Evolutionary conservation across 306 rosid species (phyloP), one percentile per base, ranked within the genome.

Genomic region (Delonix regia): DNA sequence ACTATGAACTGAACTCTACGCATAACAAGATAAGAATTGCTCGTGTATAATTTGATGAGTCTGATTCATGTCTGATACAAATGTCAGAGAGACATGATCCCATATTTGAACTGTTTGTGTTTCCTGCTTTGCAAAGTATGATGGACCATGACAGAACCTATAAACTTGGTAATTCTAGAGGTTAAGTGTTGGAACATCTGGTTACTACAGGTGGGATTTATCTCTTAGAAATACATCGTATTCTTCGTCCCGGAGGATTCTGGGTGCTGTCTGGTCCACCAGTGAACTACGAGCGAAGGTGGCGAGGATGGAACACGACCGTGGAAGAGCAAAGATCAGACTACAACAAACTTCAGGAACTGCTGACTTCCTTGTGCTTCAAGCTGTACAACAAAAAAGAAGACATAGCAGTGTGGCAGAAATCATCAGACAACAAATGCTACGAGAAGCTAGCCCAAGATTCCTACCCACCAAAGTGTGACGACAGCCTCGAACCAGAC

Each of bases 181-280:
- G 38, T 34, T 34, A 34, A 34, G 4, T 38, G 9, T 38, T 38
- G 41, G 47, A 41, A 27, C 21, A 25, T 34, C 33, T 63, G 41
- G 12, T 14, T 64, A 69, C 82, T 64, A 69, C 82, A 96, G 99
- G 99, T 77, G 99, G 99, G 59, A 85, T 93, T 69, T 96, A 96
- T 89, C 94, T 96, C 9, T 84, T 79, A 19, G 99, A 96, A 87
- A 69, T 96, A 65, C 92, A 91, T 71, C 94, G 99, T 57, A 93
- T 96, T 52, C 97, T 96, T 72, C 98, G 98, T 25, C 99, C 99
- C 0, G 99, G 99, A 75, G 99, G 99, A 33, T 93, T 96, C 76
- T 96, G 99, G 99, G 84, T 93, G 56, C 80, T 96, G 44, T 96
- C 99, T 6, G 99, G 99, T 25, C 99, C 99, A 12, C 99, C 99